These are phyloP conservation scores for Basidiobolus heterosporus DNA, from an alignment of 371 early-diverging fungal genomes.

Conservation along the genomic window DNA sequence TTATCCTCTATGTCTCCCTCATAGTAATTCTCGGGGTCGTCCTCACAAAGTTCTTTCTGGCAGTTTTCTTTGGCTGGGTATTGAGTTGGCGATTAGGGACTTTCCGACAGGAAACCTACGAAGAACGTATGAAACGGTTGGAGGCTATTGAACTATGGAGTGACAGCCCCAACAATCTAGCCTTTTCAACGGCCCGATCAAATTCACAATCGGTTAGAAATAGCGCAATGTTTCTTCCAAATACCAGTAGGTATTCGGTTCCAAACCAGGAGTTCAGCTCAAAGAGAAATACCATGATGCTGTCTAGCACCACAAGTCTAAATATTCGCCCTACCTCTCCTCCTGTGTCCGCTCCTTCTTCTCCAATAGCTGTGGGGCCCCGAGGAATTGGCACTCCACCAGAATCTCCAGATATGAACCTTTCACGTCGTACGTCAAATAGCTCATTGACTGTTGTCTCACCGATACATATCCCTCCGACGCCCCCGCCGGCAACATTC, in stretches of 20 bases:
- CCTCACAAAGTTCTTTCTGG: slow-evolving; percentile 62
- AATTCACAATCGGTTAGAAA: too few species aligned
- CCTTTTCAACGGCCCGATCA: too few species aligned
- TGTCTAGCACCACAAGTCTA: too few species aligned
- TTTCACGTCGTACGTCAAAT: slow-evolving; percentile 2
- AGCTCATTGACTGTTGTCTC: slow-evolving; percentile 10
- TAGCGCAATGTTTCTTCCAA: too few species aligned
- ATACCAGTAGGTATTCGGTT: too few species aligned
- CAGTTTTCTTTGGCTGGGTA: slow-evolving; percentile 69
- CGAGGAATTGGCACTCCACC: slow-evolving; percentile 40
- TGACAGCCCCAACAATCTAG: slow-evolving; percentile 9
- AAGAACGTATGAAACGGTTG: slow-evolving; percentile 32
- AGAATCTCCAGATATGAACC: slow-evolving; percentile 44
- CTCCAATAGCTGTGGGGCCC: slow-evolving; percentile 2
- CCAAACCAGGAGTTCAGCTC: too few species aligned
- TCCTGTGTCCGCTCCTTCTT: slow-evolving; percentile 10
- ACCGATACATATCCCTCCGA: slow-evolving; percentile 34
- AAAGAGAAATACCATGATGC: too few species aligned
- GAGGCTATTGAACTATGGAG: slow-evolving; percentile 43
- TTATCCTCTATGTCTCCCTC: slow-evolving; percentile 55
- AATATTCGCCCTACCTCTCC: too few species aligned
- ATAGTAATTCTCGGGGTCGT: slow-evolving; percentile 64
- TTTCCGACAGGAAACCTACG: slow-evolving; percentile 45
- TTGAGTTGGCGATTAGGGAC: slow-evolving; percentile 53
- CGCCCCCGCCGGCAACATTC: slow-evolving; percentile 40